These are phyloP conservation scores for Termitomyces sp. DNA, from an alignment of 768 basidiomycete species.

Conservation along the genomic window DNA sequence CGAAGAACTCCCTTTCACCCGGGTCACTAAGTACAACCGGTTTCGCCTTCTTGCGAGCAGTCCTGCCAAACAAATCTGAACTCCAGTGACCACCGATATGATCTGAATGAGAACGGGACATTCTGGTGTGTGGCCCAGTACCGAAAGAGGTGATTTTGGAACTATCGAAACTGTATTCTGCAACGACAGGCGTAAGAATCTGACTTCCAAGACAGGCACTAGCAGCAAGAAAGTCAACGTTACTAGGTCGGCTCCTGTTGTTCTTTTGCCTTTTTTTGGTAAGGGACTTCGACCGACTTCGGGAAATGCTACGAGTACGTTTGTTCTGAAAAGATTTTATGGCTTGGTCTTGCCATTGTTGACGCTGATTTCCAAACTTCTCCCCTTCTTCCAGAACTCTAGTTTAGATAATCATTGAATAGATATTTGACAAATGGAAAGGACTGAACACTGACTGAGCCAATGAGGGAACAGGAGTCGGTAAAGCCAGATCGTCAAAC, in stretches of 20 bases:
- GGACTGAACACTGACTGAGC: conserved; percentile 28
- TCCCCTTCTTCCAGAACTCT: conserved; percentile 68
- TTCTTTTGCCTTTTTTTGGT: conserved; percentile 28
- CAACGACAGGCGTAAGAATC: conserved; percentile 39
- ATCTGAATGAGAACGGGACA: conserved; percentile 30
- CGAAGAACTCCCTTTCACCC: conserved; percentile 7
- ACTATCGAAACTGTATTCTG: conserved; percentile 15
- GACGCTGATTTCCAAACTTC: conserved; percentile 55
- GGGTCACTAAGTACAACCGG: conserved; percentile 21
- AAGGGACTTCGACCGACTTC: conserved; percentile 56
- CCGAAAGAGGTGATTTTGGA: conserved; percentile 11
- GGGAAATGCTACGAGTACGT: conserved; percentile 54
- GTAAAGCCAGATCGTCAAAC: conserved; percentile 51
- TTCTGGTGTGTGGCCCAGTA: conserved; percentile 9
- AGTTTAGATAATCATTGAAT: conserved; percentile 1
- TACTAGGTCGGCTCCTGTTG: conserved; percentile 22
- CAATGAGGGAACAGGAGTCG: conserved; percentile 56
- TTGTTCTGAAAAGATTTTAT: conserved; percentile 59
- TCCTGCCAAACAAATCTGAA: conserved; percentile 37
- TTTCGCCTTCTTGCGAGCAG: conserved; percentile 35
- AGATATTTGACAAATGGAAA: neutral
- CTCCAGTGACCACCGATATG: conserved; percentile 34
- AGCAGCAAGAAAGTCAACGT: conserved; percentile 59
- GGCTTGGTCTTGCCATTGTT: conserved; percentile 62
- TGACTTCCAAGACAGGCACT: conserved; percentile 66